Evolutionary conservation across 129 eudicot species (phyloP).

Genomic region (Dittrichia graveolens): DNA sequence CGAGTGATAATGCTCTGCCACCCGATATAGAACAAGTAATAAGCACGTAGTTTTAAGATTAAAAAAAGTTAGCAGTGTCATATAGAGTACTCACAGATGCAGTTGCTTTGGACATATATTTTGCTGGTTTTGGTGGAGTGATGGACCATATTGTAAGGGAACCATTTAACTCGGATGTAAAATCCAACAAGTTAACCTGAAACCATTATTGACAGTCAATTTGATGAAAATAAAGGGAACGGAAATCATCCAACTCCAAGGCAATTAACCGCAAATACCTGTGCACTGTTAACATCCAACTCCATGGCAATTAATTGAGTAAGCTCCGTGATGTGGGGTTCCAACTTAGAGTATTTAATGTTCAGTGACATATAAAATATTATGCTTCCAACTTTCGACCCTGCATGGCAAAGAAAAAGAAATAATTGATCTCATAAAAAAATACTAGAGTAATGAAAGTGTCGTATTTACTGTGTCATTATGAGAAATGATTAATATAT

Average conservation of each 20-base stretch:
- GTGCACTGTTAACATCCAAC: slow-evolving; percentile 58
- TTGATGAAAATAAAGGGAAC: not conserved
- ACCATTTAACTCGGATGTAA: slow-evolving; percentile 57
- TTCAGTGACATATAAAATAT: slow-evolving; percentile 62
- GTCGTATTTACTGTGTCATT: not conserved
- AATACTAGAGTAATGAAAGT: not conserved
- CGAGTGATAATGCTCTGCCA: slow-evolving; percentile 66
- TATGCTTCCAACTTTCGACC: slow-evolving; percentile 57
- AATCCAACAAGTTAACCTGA: slow-evolving; percentile 67
- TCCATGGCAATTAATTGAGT: slow-evolving; percentile 58
- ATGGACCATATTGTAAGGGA: slow-evolving; percentile 80
- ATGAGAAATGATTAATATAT: too few relatives aligned
- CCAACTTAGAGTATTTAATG: slow-evolving; percentile 49
- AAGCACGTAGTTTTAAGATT: not conserved
- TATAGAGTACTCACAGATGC: slow-evolving; percentile 53
- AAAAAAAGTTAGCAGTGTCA: not conserved
- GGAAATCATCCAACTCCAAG: slow-evolving; percentile 36
- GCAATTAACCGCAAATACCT: slow-evolving; percentile 63
- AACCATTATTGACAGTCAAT: slow-evolving; percentile 15
- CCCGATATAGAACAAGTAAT: not conserved
- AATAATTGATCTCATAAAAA: not conserved
- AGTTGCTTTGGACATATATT: slow-evolving; percentile 56
- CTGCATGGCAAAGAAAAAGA: slow-evolving; percentile 43
- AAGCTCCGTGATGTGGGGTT: slow-evolving; percentile 67
- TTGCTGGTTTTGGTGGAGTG: slow-evolving; percentile 60